Evolutionary conservation across 306 rosid species (phyloP).

Genomic region (Morella rubra): DNA sequence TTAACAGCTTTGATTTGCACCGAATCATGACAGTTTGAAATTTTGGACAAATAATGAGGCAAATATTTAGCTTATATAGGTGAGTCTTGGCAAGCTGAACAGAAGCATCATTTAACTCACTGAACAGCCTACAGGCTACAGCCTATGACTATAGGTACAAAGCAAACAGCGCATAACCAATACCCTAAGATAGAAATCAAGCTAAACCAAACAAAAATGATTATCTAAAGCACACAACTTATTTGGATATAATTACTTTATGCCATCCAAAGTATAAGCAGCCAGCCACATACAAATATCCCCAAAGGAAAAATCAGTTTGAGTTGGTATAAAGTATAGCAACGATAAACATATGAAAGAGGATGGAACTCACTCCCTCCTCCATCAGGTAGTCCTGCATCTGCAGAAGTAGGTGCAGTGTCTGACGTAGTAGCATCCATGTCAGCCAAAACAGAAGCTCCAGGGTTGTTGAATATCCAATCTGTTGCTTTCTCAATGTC

Average conservation of each 20-base stretch:
- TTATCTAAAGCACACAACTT: neutral
- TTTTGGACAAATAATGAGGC: neutral
- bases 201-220: neutral
- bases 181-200: neutral
- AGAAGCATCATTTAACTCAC: neutral
- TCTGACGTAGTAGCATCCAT: constrained; percentile 69
- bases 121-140: neutral
- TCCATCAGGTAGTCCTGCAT: constrained; percentile 69
- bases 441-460: constrained; percentile 55
- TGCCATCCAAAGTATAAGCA: neutral
- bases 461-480: constrained; percentile 93
- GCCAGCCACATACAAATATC: neutral
- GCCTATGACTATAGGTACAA: neutral
- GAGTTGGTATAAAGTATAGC: neutral
- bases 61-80: neutral
- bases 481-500: constrained; percentile 98
- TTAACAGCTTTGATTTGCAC: neutral
- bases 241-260: neutral
- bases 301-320: neutral
- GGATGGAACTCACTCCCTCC: constrained; percentile 84
- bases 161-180: neutral
- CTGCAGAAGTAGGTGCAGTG: constrained; percentile 33
- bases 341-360: constrained; percentile 5
- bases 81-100: neutral
- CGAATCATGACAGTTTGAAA: neutral